Evolutionary conservation across 2,329 filamentous ascomycete genomes (phyloP), one percentile per base, ranked within the genome.

Genomic region (Fusarium metavorans): DNA sequence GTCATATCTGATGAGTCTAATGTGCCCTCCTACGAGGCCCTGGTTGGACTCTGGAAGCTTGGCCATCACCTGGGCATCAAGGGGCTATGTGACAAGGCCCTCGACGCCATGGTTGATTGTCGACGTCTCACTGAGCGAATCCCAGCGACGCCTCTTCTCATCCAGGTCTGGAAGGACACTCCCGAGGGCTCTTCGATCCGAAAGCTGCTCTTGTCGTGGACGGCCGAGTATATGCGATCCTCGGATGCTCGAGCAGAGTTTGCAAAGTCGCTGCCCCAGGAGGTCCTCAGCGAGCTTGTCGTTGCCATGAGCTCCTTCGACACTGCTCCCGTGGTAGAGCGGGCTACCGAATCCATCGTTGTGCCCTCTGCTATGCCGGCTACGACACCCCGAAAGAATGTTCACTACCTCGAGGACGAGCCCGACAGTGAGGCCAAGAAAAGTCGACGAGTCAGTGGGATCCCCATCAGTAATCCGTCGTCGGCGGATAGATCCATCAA

Each of bases 151-250:
- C 87, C 88, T 2, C 83, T 92, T 2, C 86, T 92, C 7, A 87
- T 91, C 1, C 86, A 89, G 75, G 90, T 90, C 8, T 92, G 90
- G 90, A 86, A 88, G 58, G 89, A 91, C 61, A 91, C 89, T 0
- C 89, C 89, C 0, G 88, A 90, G 72, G 89, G 89, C 10, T 91
- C 89, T 4, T 86, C 88, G 1, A 88, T 92, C 58, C 86, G 90
- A 43, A 85, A 85, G 69, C 86, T 92, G 41, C 85, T 92, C 16
- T 82, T 92, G 4, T 87, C 85, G 13, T 92, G 90, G 90, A 88
- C 89, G 2, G 90, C 89, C 30, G 90, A 92, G 80, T 92, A 92
- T 75, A 90, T 92, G 83, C 83, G 88, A 48, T 88, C 88, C 0
- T 90, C 89, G 5, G 86, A 89, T 25, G 84, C 85, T 2, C 85